Conservation (phyloP, 768 basidiomycete genomes). For the Lentinula lateritia region DNA sequence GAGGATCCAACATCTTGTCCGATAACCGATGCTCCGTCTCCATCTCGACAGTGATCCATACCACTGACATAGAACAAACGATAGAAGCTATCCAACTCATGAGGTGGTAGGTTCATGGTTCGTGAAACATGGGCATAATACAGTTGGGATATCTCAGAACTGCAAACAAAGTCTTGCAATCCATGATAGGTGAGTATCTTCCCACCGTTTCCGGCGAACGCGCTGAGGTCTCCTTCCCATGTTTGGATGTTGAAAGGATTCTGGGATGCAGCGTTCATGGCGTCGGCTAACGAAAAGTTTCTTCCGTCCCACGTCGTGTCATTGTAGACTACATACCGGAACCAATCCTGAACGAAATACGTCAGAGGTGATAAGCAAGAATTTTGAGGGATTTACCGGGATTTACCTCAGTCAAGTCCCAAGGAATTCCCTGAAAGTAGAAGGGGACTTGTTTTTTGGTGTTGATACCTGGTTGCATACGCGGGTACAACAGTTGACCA, state of each 20-base stretch:
- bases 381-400: neutral
- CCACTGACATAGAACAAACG: slow-evolving; percentile 17
- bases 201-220: slow-evolving; percentile 13
- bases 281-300: slow-evolving; percentile 1
- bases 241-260: slow-evolving; percentile 7
- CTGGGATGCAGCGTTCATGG: neutral
- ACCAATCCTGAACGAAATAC: neutral
- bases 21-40: slow-evolving; percentile 12
- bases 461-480: slow-evolving; percentile 13
- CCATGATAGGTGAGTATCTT: slow-evolving; percentile 17
- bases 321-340: slow-evolving; percentile 5
- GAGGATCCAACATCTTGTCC: slow-evolving; percentile 6
- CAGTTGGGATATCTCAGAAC: slow-evolving; percentile 11
- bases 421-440: slow-evolving; percentile 1
- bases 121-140: slow-evolving; percentile 13
- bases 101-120: slow-evolving; percentile 9
- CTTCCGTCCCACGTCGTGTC: neutral
- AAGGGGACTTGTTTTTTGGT: slow-evolving; percentile 3
- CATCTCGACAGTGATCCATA: slow-evolving; percentile 16
- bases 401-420: neutral
- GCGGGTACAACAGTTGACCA: slow-evolving; percentile 8
- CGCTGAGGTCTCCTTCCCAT: slow-evolving; percentile 10
- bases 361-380: neutral
- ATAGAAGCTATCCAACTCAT: slow-evolving; percentile 15
- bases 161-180: slow-evolving; percentile 11